Evolutionary conservation across 106 monocot species (phyloP), one percentile per base, ranked within the genome.

Genomic region (Triglochin maritima): DNA sequence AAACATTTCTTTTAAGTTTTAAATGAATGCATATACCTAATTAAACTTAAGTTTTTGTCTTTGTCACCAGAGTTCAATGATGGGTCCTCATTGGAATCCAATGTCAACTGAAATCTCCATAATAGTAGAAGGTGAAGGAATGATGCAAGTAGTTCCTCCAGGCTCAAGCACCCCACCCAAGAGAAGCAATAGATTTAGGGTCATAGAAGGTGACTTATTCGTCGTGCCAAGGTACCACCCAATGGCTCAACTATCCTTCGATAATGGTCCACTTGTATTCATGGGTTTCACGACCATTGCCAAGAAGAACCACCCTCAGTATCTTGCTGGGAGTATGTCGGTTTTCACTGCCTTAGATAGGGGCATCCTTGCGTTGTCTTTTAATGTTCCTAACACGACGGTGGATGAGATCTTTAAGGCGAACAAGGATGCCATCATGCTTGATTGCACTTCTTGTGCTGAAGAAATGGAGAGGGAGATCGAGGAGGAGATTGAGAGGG

Each of bases 61-160:
- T 68, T 49, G 29, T 45, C 50, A 83, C 59, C 50, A 94, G 94
- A 82, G 86, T 17, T 80, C 89, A 6, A 89, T 94, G 89, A 85
- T 89, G 81, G 87, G 82, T 17, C 89, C 94, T 62, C 89, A 89
- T 45, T 94, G 94, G 89, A 94, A 94, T 64, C 94, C 86, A 1
- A 79, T 43, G 65, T 86, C 87, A 3, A 85, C 74, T 0, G 94
- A 94, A 86, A 83, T 94, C 9, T 75, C 84, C 6, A 67, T 94
- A 29, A 87, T 81, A 51, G 51, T 59, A 3, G 65, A 79, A 3
- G 94, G 94, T 4, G 67, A 72, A 54, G 94, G 94, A 0, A 78
- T 94, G 72, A 79, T 94, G 50, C 86, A 94, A 67, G 75, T 86
- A 9, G 77, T 84, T 6, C 78, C 71, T 64, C 77, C 89, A 5